Evolutionary conservation across 2,329 filamentous ascomycete genomes (phyloP), one percentile per base, ranked within the genome.

Genomic region (Penicillium sp.): DNA sequence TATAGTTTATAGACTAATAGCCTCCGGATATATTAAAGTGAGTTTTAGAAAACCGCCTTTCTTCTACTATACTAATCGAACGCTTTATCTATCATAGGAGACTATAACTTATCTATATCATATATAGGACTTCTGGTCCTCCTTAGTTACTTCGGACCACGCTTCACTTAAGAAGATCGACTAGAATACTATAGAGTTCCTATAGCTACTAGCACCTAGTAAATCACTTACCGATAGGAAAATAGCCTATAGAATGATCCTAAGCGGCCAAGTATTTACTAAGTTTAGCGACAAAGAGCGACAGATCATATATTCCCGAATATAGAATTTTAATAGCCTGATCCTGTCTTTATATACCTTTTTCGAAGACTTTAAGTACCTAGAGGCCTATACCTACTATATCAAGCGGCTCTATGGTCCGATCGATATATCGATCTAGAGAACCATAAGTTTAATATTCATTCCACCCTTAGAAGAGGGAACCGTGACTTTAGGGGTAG

Each of bases 321-420:
- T 74, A 36, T 58, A 56, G 44, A 60, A 49, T 14, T 56, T 55
- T 19, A 49, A 69, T n/a, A 47, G 47, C 34, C 55, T 75, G 4
- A 67, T 75, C 47, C 70, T 67, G 7, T 74, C 67, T 32, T 65
- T 76, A 23, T 62, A 66, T 51, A 70, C 57, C 34, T 75, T 76
- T 58, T 76, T 76, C 54, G 55, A 70, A 46, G 67, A 76, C 51
- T 54, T 74, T 10, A 68, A 65, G 42, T 74, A 70, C 51, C 53
- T 75, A 7, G 59, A 69, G 60, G 54, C 46, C 23, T 65, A 59
- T 38, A 60, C 63, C 19, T 47, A 70, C 47, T 61, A 47, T 43
- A 47, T 73, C 34, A 70, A 72, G 58, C 59, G 54, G 52, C 61
- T 73, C 26, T 34, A 62, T 53, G 23, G 48, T 7, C 32, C 18